Evolutionary conservation across 2,329 filamentous ascomycete species (phyloP), one percentile per base, ranked within the genome.

Genomic region (Pezicula carpinea): DNA sequence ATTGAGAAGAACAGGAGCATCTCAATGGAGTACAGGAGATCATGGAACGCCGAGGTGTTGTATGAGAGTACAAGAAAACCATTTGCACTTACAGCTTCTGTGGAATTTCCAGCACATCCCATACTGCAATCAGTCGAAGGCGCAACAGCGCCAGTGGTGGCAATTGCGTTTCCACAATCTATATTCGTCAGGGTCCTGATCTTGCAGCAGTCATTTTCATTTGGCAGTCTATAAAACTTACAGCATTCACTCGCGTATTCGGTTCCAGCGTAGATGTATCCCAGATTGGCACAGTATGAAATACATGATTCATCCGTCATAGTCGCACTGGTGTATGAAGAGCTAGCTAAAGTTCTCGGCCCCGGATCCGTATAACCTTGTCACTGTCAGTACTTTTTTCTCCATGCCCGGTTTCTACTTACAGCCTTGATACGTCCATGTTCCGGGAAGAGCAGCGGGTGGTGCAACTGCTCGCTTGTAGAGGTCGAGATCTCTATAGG

Each of bases 231-330:
- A n/a, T n/a, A n/a, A n/a, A n/a, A 55, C 54, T 48, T 55, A 62
- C 59, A 63, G 43, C 60, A 63, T 47, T 62, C 48, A 17, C 31
- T 33, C 13, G 50, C 47, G 18, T 59, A 64, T 48, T 63, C 60
- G 3, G 53, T 55, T 14, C 59, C 61, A 3, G 60, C 59, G 43
- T 56, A 61, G 13, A 51, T 55, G 42, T 53, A 57, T 3, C 50
- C 53, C 4, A 43, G 39, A 5, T 38, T 40, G 14, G 38, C 50
- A 44, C 59, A 63, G 41, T 57, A 62, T 7, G 49, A 42, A 39
- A 61, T 55, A 31, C 61, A 62, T 14, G 50, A 45, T 31, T 58
- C 57, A n/a, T 52, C 49, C 0, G 61, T 63, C 57, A 58, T 58
- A 14, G 48, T 42, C 43, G 19, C 49, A 41, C 51, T 50, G 7